Evolutionary conservation across 176 grass and related monocot genomes (phyloP).

Genomic region (Urochloa ruziziensis): DNA sequence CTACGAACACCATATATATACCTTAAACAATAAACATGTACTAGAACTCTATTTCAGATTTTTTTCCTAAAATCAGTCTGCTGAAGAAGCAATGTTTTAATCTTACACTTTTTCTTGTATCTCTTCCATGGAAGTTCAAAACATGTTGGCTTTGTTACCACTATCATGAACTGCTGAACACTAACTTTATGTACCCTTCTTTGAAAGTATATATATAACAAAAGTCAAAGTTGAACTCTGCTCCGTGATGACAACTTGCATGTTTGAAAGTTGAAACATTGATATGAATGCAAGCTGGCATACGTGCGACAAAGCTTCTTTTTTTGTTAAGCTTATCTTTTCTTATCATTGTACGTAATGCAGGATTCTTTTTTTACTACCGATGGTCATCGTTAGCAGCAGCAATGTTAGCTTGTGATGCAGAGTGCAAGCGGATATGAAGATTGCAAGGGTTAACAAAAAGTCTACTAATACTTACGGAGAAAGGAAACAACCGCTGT

Average conservation of each 20-base stretch:
- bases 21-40: neutral
- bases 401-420: neutral
- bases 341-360: neutral
- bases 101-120: neutral
- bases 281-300: neutral
- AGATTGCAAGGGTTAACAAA: neutral
- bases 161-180: neutral
- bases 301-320: neutral
- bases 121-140: neutral
- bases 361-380: constrained; percentile 2
- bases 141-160: neutral
- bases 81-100: neutral
- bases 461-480: constrained; percentile 43
- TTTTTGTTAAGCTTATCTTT: neutral
- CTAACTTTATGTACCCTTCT: neutral
- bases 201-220: neutral
- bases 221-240: constrained; percentile 9
- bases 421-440: neutral
- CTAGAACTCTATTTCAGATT: neutral
- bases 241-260: neutral
- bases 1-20: neutral
- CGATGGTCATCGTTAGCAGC: neutral
- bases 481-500: constrained; percentile 48
- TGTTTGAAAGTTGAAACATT: constrained; percentile 6
- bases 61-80: neutral